A percentile compares a stretch with the other conserved stretches of the same genome.
Conservation (phyloP, 2,329 filamentous ascomycete genomes). For the Ilyonectria destructans region DNA sequence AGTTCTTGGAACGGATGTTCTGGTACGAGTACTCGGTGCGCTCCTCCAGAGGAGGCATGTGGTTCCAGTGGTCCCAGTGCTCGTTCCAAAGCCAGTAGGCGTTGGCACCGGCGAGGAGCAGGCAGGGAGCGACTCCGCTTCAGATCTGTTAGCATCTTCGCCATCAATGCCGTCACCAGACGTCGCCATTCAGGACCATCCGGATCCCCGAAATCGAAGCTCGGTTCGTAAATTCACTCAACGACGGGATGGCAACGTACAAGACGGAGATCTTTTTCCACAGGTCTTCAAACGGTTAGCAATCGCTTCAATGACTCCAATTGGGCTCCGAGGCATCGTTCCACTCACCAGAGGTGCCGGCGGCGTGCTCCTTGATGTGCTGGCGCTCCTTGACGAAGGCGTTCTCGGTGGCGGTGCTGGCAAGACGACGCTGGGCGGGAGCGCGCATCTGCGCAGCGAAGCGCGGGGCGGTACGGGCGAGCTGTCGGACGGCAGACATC, state of each 20-base stretch:
- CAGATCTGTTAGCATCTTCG: conserved; percentile 44
- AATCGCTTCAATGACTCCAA: conserved; percentile 36
- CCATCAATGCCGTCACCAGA: conserved; percentile 16
- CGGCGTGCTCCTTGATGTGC: conserved; percentile 93
- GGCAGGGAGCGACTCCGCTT: conserved; percentile 82
- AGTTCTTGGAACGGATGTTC: conserved; percentile 98
- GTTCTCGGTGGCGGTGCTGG: conserved; percentile 85
- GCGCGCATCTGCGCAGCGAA: conserved; percentile 73
- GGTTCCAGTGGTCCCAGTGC: conserved; percentile 96
- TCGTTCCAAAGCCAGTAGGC: conserved; percentile 93
- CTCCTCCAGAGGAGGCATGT: conserved; percentile 91
- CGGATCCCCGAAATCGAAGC: conserved; percentile 34
- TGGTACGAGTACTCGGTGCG: conserved; percentile 95
- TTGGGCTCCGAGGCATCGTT: conserved; percentile 35
- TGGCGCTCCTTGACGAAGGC: conserved; percentile 93
- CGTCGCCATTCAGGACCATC: conserved; percentile 35
- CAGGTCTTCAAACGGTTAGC: conserved; percentile 75
- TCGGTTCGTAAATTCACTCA: conserved; percentile 49
- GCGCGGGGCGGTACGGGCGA: conserved; percentile 76
- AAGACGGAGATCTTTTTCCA: conserved; percentile 98
- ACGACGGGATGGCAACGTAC: conserved; percentile 71
- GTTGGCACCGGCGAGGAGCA: conserved; percentile 83
- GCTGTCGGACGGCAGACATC: conserved; percentile 78
- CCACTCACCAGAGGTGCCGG: conserved; percentile 83
- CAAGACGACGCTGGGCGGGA: conserved; percentile 79